Evolutionary conservation across 2,329 filamentous ascomycete species (phyloP).

Genomic region (Xylariaceae sp.): DNA sequence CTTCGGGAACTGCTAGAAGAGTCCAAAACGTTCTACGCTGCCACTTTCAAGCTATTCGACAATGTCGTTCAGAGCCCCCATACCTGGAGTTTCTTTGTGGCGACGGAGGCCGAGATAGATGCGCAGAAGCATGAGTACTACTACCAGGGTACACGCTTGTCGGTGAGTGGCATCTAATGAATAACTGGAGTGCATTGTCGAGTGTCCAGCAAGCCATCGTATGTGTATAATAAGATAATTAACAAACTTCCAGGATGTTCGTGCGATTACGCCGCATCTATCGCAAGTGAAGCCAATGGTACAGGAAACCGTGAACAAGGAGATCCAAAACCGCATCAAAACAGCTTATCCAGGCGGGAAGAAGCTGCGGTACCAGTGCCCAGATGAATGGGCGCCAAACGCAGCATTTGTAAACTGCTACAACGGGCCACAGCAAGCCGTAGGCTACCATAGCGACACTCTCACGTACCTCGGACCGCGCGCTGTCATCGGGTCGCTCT

Average conservation of each 20-base stretch:
- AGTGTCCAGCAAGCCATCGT: neutral
- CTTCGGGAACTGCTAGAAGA: conserved; percentile 74
- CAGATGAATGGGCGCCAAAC: conserved; percentile 75
- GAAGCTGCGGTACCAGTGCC: conserved; percentile 76
- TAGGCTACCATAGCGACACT: conserved; percentile 91
- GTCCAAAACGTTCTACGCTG: conserved; percentile 65
- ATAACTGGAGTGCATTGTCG: neutral
- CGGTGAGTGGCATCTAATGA: conserved; percentile 40
- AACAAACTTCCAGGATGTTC: conserved; percentile 61
- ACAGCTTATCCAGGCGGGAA: conserved; percentile 64
- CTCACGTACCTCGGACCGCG: conserved; percentile 89
- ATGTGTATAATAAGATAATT: neutral
- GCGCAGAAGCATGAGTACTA: conserved; percentile 76
- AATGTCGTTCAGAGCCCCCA: conserved; percentile 83
- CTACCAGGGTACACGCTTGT: conserved; percentile 77
- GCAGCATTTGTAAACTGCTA: conserved; percentile 96
- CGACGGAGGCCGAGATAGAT: conserved; percentile 65
- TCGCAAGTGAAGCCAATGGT: conserved; percentile 67
- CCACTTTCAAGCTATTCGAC: conserved; percentile 84
- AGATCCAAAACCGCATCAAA: conserved; percentile 70
- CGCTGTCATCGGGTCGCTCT: conserved; percentile 84
- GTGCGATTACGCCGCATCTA: conserved; percentile 73
- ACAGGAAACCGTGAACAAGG: conserved; percentile 70
- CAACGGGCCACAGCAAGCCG: conserved; percentile 72
- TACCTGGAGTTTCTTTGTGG: conserved; percentile 79